Evolutionary conservation across 2,329 filamentous ascomycete species (phyloP).

Genomic region (Diaporthe destruens): DNA sequence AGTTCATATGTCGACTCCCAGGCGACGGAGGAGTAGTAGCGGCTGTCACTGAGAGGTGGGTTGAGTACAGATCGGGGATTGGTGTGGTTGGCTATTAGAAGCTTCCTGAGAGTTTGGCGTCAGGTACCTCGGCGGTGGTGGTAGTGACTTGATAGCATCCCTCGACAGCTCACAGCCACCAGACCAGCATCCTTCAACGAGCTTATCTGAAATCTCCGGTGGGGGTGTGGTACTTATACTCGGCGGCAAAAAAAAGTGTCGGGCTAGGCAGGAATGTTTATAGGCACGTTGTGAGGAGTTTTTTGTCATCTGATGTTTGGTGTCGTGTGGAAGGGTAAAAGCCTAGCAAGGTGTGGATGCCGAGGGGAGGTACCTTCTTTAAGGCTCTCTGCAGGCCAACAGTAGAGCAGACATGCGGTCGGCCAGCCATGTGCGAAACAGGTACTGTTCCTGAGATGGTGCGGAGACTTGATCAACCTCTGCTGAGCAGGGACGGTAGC

Average conservation of each 20-base stretch:
- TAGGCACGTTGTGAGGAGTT: conserved; percentile 14
- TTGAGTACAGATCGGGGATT: conserved; percentile 40
- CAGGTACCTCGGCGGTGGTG: conserved; percentile 40
- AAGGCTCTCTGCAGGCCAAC: conserved; percentile 56
- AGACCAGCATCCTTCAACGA: conserved; percentile 37
- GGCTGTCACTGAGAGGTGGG: conserved; percentile 42
- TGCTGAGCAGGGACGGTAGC: conserved; percentile 63
- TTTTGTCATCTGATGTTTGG: conserved; percentile 63
- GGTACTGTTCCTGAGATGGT: conserved; percentile 60
- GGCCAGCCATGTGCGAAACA: conserved; percentile 60
- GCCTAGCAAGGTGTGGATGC: conserved; percentile 50
- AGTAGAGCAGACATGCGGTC: conserved; percentile 62
- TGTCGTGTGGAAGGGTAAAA: conserved; percentile 51
- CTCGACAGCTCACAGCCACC: conserved; percentile 29
- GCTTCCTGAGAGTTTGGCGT: conserved; percentile 36
- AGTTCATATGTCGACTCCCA: conserved; percentile 53
- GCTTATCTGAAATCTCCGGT: conserved; percentile 31
- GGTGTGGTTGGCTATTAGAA: conserved; percentile 37
- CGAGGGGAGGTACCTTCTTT: conserved; percentile 57
- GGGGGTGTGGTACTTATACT: background rate
- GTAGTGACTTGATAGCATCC: conserved; percentile 29
- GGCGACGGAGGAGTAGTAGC: conserved; percentile 46
- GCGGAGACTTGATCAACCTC: conserved; percentile 58
- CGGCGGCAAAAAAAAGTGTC: background rate
- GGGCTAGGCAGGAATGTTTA: background rate